Evolutionary conservation across 768 basidiomycete species (phyloP), one percentile per base, ranked within the genome.

Genomic region (Amanita thiersii): DNA sequence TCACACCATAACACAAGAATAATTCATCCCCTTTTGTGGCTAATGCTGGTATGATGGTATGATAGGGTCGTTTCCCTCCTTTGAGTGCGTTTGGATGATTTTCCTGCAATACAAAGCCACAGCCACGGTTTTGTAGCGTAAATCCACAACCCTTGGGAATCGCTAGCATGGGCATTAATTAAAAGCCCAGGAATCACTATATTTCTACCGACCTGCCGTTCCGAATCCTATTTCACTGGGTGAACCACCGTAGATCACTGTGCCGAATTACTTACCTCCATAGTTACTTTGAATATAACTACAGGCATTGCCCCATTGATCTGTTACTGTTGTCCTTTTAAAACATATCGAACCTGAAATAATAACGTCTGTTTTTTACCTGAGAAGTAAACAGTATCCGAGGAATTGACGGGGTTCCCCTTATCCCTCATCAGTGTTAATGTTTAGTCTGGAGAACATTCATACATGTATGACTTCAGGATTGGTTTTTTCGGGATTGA

Each of bases 101-200:
- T 43, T 87, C 75, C 39, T 72, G 69, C 17, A 97, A 66, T 5
- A 77, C 68, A 58, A 99, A 99, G 4, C 86, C 83, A 8, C 79
- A 69, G 1, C 96, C 96, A 43, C 96, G 75, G 60, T 96, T 96
- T 62, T 99, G 96, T 10, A 99, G 72, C 0, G 92, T 96, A 59
- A 99, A 99, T 0, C 96, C 96, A 52, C 92, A 96, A 0, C 84
- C 91, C 51, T 86, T 82, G 0, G 96, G 96, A 28, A 99, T 69
- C 23, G 94, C 94, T 77, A 54, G 51, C 14, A 39, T 7, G 44
- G n/a, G 32, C 12, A 33, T 32, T 47, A 24, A 9, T 23, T 39
- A 11, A 33, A 26, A 30, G 9, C 1, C 17, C 17, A 10, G 33
- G 24, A n/a, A 18, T 23, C 31, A 25, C 9, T 14, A 37, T 25